A percentile compares a stretch with the other conserved stretches of the same genome.
Conservation (phyloP, 164 flowering plant species). For the Sextonia rubra region DNA sequence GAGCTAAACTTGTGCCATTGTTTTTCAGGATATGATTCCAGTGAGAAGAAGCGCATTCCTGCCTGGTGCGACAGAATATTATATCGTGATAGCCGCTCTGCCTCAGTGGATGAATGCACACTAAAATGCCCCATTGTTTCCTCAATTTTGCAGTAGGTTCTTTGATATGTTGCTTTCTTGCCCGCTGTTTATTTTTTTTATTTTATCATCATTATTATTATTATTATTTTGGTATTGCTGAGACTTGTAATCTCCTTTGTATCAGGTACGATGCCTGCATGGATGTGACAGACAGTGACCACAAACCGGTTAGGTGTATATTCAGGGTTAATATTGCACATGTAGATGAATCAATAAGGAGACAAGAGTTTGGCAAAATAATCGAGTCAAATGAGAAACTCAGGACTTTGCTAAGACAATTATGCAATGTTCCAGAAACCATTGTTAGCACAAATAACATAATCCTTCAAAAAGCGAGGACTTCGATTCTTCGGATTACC, state of each 20-base stretch:
- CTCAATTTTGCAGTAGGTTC: conserved; percentile 57
- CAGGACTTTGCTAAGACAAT: conserved; percentile 41
- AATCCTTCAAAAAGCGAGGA: conserved; percentile 69
- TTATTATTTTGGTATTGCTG: conserved; percentile 1
- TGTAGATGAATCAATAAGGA: conserved; percentile 73
- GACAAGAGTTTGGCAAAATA: conserved; percentile 71
- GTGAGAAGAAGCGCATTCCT: conserved; percentile 99
- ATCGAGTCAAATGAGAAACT: conserved; percentile 52
- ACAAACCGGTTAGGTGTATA: conserved; percentile 94
- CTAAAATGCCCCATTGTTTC: conserved; percentile 79
- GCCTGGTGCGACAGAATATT: conserved; percentile 98
- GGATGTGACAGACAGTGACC: conserved; percentile 98
- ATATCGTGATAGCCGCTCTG: conserved; percentile 73
- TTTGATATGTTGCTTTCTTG: not conserved
- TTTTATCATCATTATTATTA: not conserved
- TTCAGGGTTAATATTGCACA: conserved; percentile 59
- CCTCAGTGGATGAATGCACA: conserved; percentile 53
- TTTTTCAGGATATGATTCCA: conserved; percentile 88
- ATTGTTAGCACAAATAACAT: conserved; percentile 59
- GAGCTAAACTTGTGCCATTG: conserved; percentile 3
- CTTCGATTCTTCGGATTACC: conserved; percentile 51
- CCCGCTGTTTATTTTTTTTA: not conserved
- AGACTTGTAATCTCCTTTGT: conserved; percentile 1
- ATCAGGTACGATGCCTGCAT: conserved; percentile 93
- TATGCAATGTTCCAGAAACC: conserved; percentile 65